A percentile compares a stretch with the other conserved stretches of the same genome.
These are phyloP conservation scores for Saccharum officinarum DNA, from an alignment of 176 grass and related monocot species.

Conservation along the genomic window DNA sequence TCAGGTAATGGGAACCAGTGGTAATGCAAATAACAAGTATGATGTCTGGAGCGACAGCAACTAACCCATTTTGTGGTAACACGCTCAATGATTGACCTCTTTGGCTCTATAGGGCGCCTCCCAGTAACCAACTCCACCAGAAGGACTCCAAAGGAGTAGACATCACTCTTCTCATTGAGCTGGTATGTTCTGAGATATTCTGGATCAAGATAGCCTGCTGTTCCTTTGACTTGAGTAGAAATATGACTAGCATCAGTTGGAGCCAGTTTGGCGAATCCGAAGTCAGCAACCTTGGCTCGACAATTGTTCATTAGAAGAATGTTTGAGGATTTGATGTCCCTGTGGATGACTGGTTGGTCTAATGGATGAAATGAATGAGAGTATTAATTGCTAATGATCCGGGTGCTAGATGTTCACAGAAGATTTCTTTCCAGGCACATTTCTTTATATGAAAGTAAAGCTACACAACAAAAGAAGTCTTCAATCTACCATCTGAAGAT, in stretches of 20 bases:
- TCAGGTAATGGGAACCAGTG: background rate
- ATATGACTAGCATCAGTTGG: slow-evolving; percentile 54
- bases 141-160: slow-evolving; percentile 74
- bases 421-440: slow-evolving; percentile 15
- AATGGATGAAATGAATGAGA: slow-evolving; percentile 21
- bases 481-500: background rate
- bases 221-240: slow-evolving; percentile 85
- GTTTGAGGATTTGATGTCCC: slow-evolving; percentile 95
- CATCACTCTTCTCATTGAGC: slow-evolving; percentile 70
- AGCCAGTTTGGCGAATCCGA: slow-evolving; percentile 69
- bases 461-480: slow-evolving; percentile 1
- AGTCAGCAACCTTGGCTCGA: slow-evolving; percentile 74
- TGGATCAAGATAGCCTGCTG: slow-evolving; percentile 74
- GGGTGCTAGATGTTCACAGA: background rate
- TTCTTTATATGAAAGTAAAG: slow-evolving; percentile 21
- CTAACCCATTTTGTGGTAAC: slow-evolving; percentile 79
- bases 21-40: background rate
- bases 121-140: slow-evolving; percentile 71
- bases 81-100: slow-evolving; percentile 50
- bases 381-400: background rate
- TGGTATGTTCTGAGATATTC: slow-evolving; percentile 77
- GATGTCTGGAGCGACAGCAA: slow-evolving; percentile 2
- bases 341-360: slow-evolving; percentile 93
- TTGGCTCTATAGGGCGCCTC: slow-evolving; percentile 60
- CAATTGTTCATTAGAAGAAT: slow-evolving; percentile 68